A percentile compares a stretch with the other conserved stretches of the same genome.
phyloP scores from a whole-genome alignment of 2,329 filamentous ascomycete genomes.

The Stagonosporopsis cucurbitacearum region DNA sequence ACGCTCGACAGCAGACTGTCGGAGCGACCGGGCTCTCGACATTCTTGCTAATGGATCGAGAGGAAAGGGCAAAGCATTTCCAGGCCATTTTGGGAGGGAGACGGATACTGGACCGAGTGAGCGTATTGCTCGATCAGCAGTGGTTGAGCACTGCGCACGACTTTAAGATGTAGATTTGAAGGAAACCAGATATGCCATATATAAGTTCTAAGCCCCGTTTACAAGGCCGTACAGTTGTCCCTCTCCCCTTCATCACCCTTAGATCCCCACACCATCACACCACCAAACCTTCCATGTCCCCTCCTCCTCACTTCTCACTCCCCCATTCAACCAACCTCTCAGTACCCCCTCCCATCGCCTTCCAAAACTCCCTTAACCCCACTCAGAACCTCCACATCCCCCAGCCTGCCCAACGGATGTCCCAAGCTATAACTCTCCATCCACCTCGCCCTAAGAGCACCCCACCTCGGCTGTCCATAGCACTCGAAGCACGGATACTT shows the following conservation, averaged over 20 bases:
- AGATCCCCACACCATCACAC: too few relatives aligned
- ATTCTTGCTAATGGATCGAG: conserved; percentile 64
- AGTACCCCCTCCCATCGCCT: neutral
- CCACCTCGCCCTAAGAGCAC: conserved; percentile 17
- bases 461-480: conserved; percentile 30
- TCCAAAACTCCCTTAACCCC: conserved; percentile 21
- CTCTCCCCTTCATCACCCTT: neutral
- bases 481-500: conserved; percentile 35
- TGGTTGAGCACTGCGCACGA: conserved; percentile 54
- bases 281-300: neutral
- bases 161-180: conserved; percentile 26
- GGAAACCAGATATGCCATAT: neutral
- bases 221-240: neutral
- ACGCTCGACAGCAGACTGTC: neutral
- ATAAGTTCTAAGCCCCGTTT: neutral
- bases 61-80: conserved; percentile 60
- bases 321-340: neutral
- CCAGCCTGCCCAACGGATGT: conserved; percentile 25
- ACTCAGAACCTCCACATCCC: conserved; percentile 28
- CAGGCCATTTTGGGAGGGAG: conserved; percentile 61
- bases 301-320: neutral
- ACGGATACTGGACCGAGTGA: conserved; percentile 61
- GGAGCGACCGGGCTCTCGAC: conserved; percentile 54
- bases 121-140: conserved; percentile 57
- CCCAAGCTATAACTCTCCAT: conserved; percentile 24